Base-by-base conservation (phyloP, 192 early-diverging fungal species). In the Lunasporangiospora selenospora region DNA sequence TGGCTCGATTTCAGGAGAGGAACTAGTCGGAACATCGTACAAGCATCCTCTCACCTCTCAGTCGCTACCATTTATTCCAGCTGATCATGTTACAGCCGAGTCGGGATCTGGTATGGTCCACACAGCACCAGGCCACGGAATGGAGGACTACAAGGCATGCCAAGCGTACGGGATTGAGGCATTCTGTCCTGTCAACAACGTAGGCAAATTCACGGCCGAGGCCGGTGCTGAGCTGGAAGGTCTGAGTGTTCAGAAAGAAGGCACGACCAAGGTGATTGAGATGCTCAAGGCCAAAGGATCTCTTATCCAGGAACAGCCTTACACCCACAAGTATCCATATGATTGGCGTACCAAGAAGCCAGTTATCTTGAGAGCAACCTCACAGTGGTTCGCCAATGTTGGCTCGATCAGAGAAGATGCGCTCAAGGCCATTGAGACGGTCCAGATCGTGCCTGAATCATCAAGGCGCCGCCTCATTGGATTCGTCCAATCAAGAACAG, bases 311-410 rank as follows among this genome's bases (percentile, higher is more conserved):
- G 70, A 83, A 54, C 63, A 80, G 30, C 67, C 61, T 21, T 85
- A 87, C 52, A 76, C 61, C 10, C 91, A 93, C 67, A 91, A 88
- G 63, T 93, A 91, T 54, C 91, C 90, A 6, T 93, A 91, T 48
- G 91, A 93, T 80, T 93, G 91, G 91, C 83, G 91, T 23, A 90
- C 89, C 57, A 93, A 93, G 58, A 76, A 87, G 51, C 91, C 91
- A 3, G 83, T 93, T 40, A 91, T 93, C 56, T 79, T 84, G n/a
- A 63, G 91, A 36, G 90, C 91, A 8, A 93, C 91, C 7, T 83
- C 89, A 33, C 91, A 93, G 71, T 93, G 91, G 91, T 93, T 93
- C 79, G 90, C 90, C 13, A 85, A 90, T 38, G 75, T 93, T 3
- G 80, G 80, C 21, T 71, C 78, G 12, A 75, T 93, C 32, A 87